Base-by-base conservation (phyloP, 805 yeast species). In the Candida hungchunana region DNA sequence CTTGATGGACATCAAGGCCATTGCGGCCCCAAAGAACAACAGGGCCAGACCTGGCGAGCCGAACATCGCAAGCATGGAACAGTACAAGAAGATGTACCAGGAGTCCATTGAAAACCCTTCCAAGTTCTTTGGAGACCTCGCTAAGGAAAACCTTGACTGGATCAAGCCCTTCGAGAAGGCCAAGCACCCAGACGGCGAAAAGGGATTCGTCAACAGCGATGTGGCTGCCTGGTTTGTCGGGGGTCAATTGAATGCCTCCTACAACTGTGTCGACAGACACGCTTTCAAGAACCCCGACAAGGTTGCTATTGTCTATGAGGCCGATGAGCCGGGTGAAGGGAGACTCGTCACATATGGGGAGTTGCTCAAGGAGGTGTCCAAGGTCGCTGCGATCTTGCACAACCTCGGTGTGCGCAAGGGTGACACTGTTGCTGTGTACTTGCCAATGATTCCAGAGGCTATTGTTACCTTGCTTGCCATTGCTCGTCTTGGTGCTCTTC, bases 361-460 rank as follows among this genome's bases (percentile, higher is more conserved):
- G 63, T 69, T 84, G 50, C 66, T 83, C 47, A 74, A 74, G 47
- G 74, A 83, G 50, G 87, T 83, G 22, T 79, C 77, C 27, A 73
- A 75, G 55, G 77, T 80, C 36, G 82, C 90, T 7, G 85, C 82
- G 50, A 80, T 79, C 23, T 69, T 84, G 56, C 64, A 69, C 47
- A 62, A 66, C 41, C 65, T 79, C 69, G 89, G 89, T 32, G 79
- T 83, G 39, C 64, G 69, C 42, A 84, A 83, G 62, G 93, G 93
- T 50, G 95, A 84, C 56, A 80, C 88, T 13, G 90, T 84, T 39
- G 93, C 93, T 17, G 83, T 84, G 35, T 84, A 84, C 59, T 67
- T 84, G 66, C 95, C 95, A 51, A 84, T 83, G 93, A 80, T 79
- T 45, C 82, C 89, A 30, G 85, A 82, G 57, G 89, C 93, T 26